phyloP scores from a whole-genome alignment of 2,329 filamentous ascomycete genomes.

The Blastomyces gilchristii region DNA sequence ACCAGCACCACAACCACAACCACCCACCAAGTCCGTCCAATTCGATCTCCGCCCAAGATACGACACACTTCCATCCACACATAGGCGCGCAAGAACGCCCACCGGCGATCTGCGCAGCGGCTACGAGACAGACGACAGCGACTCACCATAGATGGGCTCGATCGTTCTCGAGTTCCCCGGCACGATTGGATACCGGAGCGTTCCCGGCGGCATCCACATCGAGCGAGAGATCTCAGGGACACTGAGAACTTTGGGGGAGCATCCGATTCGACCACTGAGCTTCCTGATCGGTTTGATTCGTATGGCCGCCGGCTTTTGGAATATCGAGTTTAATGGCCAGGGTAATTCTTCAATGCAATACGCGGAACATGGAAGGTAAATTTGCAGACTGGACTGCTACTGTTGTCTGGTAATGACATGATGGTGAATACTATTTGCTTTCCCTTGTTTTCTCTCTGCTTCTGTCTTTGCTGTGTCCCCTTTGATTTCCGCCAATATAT shows the following conservation, averaged over 20 bases:
- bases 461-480: neutral
- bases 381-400: too few species aligned
- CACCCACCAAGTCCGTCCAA: constrained; percentile 13
- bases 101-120: constrained; percentile 24
- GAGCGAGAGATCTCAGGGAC: neutral
- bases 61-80: constrained; percentile 26
- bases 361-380: too few species aligned
- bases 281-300: constrained; percentile 27
- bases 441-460: too few species aligned
- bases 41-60: constrained; percentile 13
- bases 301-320: constrained; percentile 17
- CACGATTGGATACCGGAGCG: constrained; percentile 1
- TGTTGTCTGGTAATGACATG: too few species aligned
- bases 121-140: constrained; percentile 37
- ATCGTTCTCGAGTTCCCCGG: constrained; percentile 14
- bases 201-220: neutral
- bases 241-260: constrained; percentile 11
- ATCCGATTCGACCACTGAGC: constrained; percentile 26
- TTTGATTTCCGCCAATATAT: too few species aligned
- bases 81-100: constrained; percentile 13
- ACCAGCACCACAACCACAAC: neutral
- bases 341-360: too few species aligned
- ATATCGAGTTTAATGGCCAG: neutral
- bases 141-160: constrained; percentile 26
- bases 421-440: neutral